These are phyloP conservation scores for Eruca vesicaria DNA, from an alignment of 441 rosid species.

Conservation along the genomic window DNA sequence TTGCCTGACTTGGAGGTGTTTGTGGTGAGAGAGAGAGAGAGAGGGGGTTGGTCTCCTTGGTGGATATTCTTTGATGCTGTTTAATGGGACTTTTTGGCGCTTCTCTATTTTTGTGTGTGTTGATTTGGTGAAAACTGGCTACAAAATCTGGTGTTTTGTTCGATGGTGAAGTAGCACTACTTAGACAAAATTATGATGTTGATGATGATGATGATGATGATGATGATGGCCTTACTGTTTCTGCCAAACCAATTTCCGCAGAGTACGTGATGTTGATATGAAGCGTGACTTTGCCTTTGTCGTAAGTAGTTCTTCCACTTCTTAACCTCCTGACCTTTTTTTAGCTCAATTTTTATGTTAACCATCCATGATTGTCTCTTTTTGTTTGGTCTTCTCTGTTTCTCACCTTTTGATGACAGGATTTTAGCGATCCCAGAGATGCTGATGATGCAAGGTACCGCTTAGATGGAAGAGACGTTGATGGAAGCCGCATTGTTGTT, in stretches of 20 bases:
- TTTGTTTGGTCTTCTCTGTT: background rate
- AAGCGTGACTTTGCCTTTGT: constrained; percentile 89
- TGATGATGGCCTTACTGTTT: constrained; percentile 84
- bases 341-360: background rate
- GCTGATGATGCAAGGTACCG: constrained; percentile 79
- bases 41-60: constrained; percentile 57
- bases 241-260: constrained; percentile 75
- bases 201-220: constrained; percentile 46
- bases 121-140: constrained; percentile 63
- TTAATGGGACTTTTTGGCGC: constrained; percentile 58
- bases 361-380: background rate
- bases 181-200: constrained; percentile 35
- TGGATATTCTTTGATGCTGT: constrained; percentile 55
- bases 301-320: constrained; percentile 44
- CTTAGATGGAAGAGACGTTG: constrained; percentile 61
- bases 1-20: no score
- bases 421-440: constrained; percentile 74
- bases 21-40: no score
- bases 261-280: constrained; percentile 91
- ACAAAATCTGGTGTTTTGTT: constrained; percentile 77
- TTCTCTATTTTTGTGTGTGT: constrained; percentile 63
- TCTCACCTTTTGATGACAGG: constrained; percentile 44
- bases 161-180: constrained; percentile 66
- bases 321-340: background rate
- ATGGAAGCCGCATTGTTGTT: constrained; percentile 75